Conservation (phyloP, 768 basidiomycete genomes). For the Lactarius evosmus region DNA sequence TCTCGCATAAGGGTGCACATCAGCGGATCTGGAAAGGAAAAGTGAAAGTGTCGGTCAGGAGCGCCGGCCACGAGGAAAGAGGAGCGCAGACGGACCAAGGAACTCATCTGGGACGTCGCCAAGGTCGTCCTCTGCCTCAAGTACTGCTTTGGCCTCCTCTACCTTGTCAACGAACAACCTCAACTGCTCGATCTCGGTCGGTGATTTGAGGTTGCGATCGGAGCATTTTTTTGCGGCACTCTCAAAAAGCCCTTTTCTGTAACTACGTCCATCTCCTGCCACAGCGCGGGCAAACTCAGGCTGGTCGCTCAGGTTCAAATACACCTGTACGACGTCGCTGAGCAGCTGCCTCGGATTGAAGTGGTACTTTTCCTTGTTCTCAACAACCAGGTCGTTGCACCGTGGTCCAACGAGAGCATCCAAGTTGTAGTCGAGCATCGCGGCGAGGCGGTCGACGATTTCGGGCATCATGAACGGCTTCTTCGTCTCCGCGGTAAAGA, state of each 20-base stretch:
- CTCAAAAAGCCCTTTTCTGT: conserved; percentile 79
- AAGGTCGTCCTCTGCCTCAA: conserved; percentile 88
- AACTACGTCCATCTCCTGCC: conserved; percentile 92
- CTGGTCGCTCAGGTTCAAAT: conserved; percentile 80
- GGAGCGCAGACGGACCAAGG: conserved; percentile 55
- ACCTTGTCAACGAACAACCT: conserved; percentile 72
- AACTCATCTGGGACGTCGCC: conserved; percentile 96
- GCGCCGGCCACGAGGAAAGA: conserved; percentile 16
- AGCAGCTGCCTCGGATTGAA: conserved; percentile 84
- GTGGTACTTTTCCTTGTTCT: conserved; percentile 81
- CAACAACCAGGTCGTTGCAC: conserved; percentile 81
- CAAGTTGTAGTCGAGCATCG: conserved; percentile 95
- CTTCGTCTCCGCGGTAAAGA: conserved; percentile 90
- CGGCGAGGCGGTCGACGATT: conserved; percentile 91
- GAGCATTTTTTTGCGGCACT: conserved; percentile 65
- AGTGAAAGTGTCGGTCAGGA: conserved; percentile 12
- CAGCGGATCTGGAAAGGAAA: conserved; percentile 62
- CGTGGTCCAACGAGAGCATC: conserved; percentile 85
- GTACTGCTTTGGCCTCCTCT: conserved; percentile 72
- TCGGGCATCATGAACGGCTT: conserved; percentile 94
- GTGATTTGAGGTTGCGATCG: conserved; percentile 64
- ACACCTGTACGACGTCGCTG: conserved; percentile 85
- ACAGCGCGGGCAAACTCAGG: conserved; percentile 79
- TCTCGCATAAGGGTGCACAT: conserved; percentile 94
- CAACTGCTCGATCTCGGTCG: conserved; percentile 70